Evolutionary conservation across 805 yeast species (phyloP).

Genomic region (Brettanomyces nanus): DNA sequence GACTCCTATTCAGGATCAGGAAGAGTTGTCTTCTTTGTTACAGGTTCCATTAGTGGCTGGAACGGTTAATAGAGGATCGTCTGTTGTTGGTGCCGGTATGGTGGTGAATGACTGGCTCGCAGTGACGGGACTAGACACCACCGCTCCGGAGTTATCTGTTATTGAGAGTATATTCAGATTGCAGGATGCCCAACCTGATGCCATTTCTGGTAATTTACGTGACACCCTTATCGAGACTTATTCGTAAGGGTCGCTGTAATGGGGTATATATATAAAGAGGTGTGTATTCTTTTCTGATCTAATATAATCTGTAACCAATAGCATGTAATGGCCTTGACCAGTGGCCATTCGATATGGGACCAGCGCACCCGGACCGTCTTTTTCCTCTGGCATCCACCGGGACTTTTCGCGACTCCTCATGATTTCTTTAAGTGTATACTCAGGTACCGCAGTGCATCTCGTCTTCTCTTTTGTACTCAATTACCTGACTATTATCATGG

Average conservation of each 20-base stretch:
- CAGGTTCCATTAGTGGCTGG: conserved; percentile 99
- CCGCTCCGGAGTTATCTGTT: conserved; percentile 97
- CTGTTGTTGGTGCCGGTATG: conserved; percentile 98
- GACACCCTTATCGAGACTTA: conserved; percentile 91
- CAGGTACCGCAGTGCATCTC: too few species aligned
- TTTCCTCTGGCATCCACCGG: too few species aligned
- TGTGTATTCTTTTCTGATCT: too few species aligned
- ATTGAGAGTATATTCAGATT: conserved; percentile 92
- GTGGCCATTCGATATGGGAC: too few species aligned
- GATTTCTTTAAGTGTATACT: too few species aligned
- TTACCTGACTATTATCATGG: not conserved
- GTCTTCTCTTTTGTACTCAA: too few species aligned
- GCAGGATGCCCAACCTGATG: conserved; percentile 85
- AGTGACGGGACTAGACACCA: conserved; percentile 93
- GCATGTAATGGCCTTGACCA: too few species aligned
- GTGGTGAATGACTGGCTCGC: conserved; percentile 98
- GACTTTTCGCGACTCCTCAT: too few species aligned
- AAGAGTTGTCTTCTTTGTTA: conserved; percentile 87
- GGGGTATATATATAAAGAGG: too few species aligned
- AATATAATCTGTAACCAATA: too few species aligned
- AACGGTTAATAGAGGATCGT: conserved; percentile 94
- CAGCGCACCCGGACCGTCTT: too few species aligned
- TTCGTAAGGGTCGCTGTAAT: too few species aligned
- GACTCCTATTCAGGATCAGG: conserved; percentile 95
- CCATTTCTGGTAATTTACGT: conserved; percentile 77